phyloP scores from a whole-genome alignment of 129 eudicot genomes.

The Flaveria robusta region DNA sequence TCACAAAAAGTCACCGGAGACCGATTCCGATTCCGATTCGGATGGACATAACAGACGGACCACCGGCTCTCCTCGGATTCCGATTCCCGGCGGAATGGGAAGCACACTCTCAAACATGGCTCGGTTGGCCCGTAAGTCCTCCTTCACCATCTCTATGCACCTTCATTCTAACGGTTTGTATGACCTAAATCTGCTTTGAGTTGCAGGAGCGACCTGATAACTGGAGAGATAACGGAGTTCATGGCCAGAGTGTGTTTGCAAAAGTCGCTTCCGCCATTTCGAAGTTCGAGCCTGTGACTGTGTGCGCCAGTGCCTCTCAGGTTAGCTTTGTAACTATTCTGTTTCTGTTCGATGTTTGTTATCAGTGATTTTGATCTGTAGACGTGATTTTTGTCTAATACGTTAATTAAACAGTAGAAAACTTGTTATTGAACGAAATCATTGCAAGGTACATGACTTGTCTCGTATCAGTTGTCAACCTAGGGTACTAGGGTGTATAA shows the following conservation, averaged over 20 bases:
- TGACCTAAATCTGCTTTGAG: not conserved
- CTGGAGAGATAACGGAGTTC: conserved; percentile 77
- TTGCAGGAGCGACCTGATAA: conserved; percentile 92
- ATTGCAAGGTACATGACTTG: too few species aligned
- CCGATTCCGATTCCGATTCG: not conserved
- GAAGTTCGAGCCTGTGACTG: conserved; percentile 87
- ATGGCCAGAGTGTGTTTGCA: conserved; percentile 63
- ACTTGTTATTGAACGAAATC: too few species aligned
- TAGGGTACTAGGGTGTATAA: too few species aligned
- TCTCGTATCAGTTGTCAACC: too few species aligned
- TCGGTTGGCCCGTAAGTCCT: conserved; percentile 88
- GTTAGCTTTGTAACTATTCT: conserved; percentile 25
- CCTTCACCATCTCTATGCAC: not conserved
- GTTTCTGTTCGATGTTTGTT: conserved; percentile 1
- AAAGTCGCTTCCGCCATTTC: conserved; percentile 82
- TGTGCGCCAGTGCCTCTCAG: conserved; percentile 81
- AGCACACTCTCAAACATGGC: conserved; percentile 81
- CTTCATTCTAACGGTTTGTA: not conserved
- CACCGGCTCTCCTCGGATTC: conserved; percentile 56
- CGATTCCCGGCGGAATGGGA: conserved; percentile 95
- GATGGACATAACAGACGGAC: conserved; percentile 63
- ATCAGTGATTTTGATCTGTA: too few species aligned
- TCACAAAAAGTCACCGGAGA: too few species aligned
- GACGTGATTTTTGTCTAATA: too few species aligned
- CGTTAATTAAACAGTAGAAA: too few species aligned